Percentiles rank a stretch among this genome's conserved stretches.
These are phyloP conservation scores for Phialophora chinensis DNA, from an alignment of 2,329 filamentous ascomycete species.

Conservation along the genomic window DNA sequence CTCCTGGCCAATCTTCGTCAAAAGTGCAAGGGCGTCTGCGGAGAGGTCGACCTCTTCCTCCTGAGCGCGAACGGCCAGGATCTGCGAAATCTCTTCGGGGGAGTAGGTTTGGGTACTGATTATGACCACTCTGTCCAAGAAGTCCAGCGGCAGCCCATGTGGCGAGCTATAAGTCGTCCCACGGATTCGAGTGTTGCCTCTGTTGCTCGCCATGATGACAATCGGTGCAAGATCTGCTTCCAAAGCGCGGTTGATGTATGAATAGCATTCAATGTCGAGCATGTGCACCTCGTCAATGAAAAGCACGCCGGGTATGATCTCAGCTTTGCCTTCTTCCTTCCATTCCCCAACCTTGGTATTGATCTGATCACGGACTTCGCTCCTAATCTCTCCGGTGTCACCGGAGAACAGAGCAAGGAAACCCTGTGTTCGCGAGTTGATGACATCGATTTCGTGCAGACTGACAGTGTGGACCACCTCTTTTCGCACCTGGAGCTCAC, in stretches of 20 bases:
- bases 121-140: conserved; percentile 94
- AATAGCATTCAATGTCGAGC: conserved; percentile 99
- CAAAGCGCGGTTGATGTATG: conserved; percentile 94
- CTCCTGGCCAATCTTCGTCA: conserved; percentile 95
- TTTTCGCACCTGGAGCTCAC: conserved; percentile 94
- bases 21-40: conserved; percentile 84
- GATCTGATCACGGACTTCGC: conserved; percentile 97
- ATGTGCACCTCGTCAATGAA: conserved; percentile 99
- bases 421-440: conserved; percentile 98
- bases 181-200: conserved; percentile 86
- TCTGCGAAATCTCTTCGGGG: conserved; percentile 86
- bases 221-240: conserved; percentile 95
- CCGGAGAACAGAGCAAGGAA: conserved; percentile 97
- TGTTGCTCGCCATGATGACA: conserved; percentile 99
- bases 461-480: conserved; percentile 97
- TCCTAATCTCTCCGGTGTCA: conserved; percentile 96
- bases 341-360: conserved; percentile 98
- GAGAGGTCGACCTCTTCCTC: conserved; percentile 95
- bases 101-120: conserved; percentile 89
- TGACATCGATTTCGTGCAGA: conserved; percentile 97
- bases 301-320: conserved; percentile 94
- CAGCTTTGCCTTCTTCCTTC: conserved; percentile 99
- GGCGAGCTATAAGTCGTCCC: conserved; percentile 93
- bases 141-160: conserved; percentile 92
- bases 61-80: conserved; percentile 87